Evolutionary conservation across 1,284 basidiomycete species (phyloP), one percentile per base, ranked within the genome.

Genomic region (Dichomitus squalens): DNA sequence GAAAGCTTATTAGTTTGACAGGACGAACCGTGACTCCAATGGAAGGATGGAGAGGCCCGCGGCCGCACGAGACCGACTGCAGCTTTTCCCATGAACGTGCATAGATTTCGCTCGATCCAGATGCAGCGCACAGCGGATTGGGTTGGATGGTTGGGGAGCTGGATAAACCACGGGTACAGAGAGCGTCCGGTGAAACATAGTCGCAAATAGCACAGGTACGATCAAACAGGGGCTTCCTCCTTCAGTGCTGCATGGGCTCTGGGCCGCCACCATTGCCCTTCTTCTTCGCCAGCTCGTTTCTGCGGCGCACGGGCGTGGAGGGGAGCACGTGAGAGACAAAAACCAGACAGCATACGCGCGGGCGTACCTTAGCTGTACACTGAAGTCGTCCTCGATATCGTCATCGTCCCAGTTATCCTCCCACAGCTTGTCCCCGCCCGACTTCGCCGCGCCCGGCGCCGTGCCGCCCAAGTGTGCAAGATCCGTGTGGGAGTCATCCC

Each of bases 341-440:
- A 23, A 18, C n/a, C 1, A 11, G 25, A 27, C 7, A 9, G 49
- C 9, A 16, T 6, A 33, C 31, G 20, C 29, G 16, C 39, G 9
- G 35, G 60, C 77, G 74, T 82, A 96, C 96, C 96, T 86, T 66
- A 99, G 78, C 75, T 97, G 95, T 57, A 93, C 88, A 69, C 94
- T 96, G 72, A 98, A 99, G 67, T 98, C 95, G 70, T 98, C 96
- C 72, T 97, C 96, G 60, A 97, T 89, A 74, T 98, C 96, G 75
- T 99, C 96, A 69, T 99, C 96, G 70, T 99, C 96, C 96, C 96
- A 99, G 73, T 98, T 98, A 69, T 98, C 96, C 79, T 98, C 96
- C 96, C 96, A 99, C 31, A 98, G 79, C 70, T 95, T 92, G 72
- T 92, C 85, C 11, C 87, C 87, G 38, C 84, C 85, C 23, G 87